Evolutionary conservation across 106 monocot species (phyloP).

Genomic region (Apostasia ramifera): DNA sequence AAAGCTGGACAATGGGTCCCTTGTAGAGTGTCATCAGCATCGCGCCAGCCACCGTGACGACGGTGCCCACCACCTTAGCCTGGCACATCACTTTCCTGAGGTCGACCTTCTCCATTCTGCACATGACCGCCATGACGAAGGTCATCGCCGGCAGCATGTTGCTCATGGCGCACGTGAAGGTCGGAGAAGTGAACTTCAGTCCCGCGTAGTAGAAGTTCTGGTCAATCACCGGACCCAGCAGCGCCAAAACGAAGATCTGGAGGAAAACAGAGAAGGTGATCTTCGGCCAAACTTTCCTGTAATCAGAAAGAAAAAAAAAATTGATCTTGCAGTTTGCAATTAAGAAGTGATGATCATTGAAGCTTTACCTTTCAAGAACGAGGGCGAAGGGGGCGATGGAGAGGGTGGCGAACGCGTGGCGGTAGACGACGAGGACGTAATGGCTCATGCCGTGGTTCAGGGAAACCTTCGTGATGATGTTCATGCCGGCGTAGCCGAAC

Average conservation of each 20-base stretch:
- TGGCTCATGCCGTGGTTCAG: constrained; percentile 78
- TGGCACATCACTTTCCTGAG: constrained; percentile 37
- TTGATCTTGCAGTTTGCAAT: too few species aligned
- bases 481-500: constrained; percentile 84
- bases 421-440: constrained; percentile 71
- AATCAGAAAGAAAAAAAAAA: too few species aligned
- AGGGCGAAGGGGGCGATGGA: constrained; percentile 74
- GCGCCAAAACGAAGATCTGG: constrained; percentile 56
- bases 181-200: constrained; percentile 58
- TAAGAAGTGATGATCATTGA: not conserved
- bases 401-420: constrained; percentile 77
- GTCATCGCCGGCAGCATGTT: constrained; percentile 85
- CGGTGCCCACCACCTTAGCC: constrained; percentile 28
- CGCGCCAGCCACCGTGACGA: constrained; percentile 44
- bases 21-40: constrained; percentile 50
- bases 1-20: constrained; percentile 32
- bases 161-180: constrained; percentile 81
- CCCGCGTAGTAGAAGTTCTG: constrained; percentile 85
- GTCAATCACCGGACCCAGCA: constrained; percentile 74
- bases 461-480: constrained; percentile 68
- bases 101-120: constrained; percentile 54
- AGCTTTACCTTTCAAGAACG: constrained; percentile 46
- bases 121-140: constrained; percentile 57
- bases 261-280: constrained; percentile 55
- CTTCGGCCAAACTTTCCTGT: constrained; percentile 61